Evolutionary conservation across 176 grass and related monocot genomes (phyloP).

Genomic region (Coix lacrymajobi): DNA sequence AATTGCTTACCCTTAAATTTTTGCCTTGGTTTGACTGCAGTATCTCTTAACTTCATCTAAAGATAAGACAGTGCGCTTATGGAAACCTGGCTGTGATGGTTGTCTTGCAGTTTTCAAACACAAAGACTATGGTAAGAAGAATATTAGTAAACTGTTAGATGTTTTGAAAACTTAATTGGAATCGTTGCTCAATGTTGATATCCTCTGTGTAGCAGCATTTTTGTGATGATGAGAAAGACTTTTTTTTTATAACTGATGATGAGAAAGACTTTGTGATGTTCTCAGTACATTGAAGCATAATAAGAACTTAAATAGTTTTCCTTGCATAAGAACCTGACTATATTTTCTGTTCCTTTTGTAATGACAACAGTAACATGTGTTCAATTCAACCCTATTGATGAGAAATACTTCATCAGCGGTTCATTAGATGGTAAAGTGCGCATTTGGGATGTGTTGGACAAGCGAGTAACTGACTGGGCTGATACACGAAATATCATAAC

Average conservation of each 20-base stretch:
- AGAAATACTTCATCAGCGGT: slow-evolving; percentile 80
- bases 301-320: not conserved
- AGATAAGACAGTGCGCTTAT: slow-evolving; percentile 88
- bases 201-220: not conserved
- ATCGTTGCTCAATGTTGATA: not conserved
- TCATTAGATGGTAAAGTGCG: slow-evolving; percentile 92
- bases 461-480: slow-evolving; percentile 78
- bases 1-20: slow-evolving; percentile 19
- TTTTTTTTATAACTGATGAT: too few relatives aligned
- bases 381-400: slow-evolving; percentile 80
- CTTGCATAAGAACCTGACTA: not conserved
- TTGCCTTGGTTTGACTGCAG: slow-evolving; percentile 43
- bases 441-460: slow-evolving; percentile 72
- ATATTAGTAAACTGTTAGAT: not conserved
- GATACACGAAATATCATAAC: slow-evolving; percentile 77
- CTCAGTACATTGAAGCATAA: not conserved
- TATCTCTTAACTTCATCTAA: slow-evolving; percentile 84
- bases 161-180: not conserved
- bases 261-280: not conserved
- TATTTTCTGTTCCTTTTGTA: slow-evolving; percentile 1
- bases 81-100: slow-evolving; percentile 77
- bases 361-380: slow-evolving; percentile 70
- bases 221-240: not conserved
- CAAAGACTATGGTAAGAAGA: slow-evolving; percentile 71
- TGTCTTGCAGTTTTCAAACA: slow-evolving; percentile 74